Evolutionary conservation across 257 asterid species (phyloP), one percentile per base, ranked within the genome.

Genomic region (Anisodus tanguticus): DNA sequence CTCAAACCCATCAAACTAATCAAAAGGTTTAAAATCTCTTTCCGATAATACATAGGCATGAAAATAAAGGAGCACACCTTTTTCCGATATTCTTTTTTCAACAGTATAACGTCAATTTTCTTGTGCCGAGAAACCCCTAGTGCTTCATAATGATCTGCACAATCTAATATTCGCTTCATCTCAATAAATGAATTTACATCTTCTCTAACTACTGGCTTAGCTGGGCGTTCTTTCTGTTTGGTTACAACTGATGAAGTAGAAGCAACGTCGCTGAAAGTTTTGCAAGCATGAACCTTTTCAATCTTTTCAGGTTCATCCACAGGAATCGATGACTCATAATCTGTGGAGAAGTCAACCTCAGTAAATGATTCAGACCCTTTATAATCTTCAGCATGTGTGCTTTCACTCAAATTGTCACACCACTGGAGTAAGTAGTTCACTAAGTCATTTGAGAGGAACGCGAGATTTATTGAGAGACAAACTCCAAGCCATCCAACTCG

Each of bases 401-500:
- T 89, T 88, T 95, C 98, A 82, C 94, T 91, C 91, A 93, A 88
- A 88, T 89, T 95, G 89, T 97, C 99, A 83, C 95, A 91, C 97
- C 97, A 90, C 62, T 94, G 97, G 91, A 94, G 93, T 85, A 94
- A 88, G 90, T 90, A 97, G 90, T 91, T 92, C 84, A 97, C 83
- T 43, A 91, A 80, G 82, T 93, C 99, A 84, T 97, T 91, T 41
- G 98, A 92, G 82, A 95, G 91, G 92, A 95, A 97, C 15, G 98
- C 93, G 5, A 97, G 98, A 90, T 97, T 97, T 80, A 97, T 81
- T 39, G 97, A 90, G 22, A 94, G 93, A 87, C 89, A 88, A 85
- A 95, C 94, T 82, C 99, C 99, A 89, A 87, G 86, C 97, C 98
- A 97, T 74, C 99, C 99, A 85, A 91, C 94, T 86, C 88, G 91